These are phyloP conservation scores for Stagonosporopsis vannaccii DNA, from an alignment of 2,329 filamentous ascomycete species.

Conservation along the genomic window DNA sequence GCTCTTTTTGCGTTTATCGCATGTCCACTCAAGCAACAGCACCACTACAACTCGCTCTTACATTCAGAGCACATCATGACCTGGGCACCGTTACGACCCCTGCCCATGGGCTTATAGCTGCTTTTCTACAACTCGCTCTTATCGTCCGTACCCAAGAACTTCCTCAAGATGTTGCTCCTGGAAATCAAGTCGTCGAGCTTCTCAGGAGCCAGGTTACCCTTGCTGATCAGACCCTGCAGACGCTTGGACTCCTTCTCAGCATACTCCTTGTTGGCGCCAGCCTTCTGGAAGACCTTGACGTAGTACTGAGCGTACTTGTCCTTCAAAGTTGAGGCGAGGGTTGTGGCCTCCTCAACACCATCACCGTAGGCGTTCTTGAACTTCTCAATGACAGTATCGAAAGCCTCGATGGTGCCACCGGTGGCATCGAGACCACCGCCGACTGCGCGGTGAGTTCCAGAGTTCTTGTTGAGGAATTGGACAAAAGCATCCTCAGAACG, in stretches of 20 bases:
- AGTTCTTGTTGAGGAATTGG: constrained; percentile 84
- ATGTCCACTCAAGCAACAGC: neutral
- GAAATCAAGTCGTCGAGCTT: constrained; percentile 89
- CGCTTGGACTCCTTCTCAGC: constrained; percentile 85
- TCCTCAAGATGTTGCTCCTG: constrained; percentile 86
- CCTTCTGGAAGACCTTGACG: constrained; percentile 86
- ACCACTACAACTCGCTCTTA: neutral
- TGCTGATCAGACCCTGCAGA: constrained; percentile 79
- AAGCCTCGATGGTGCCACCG: constrained; percentile 81
- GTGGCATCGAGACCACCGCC: constrained; percentile 80
- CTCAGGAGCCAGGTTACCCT: constrained; percentile 82
- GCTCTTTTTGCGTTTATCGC: neutral
- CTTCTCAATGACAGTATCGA: constrained; percentile 79
- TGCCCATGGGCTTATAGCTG: neutral
- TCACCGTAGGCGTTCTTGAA: constrained; percentile 68
- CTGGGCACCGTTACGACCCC: neutral
- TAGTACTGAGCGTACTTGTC: constrained; percentile 94
- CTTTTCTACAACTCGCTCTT: constrained; percentile 74
- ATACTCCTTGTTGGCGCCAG: constrained; percentile 77
- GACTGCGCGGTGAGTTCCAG: constrained; percentile 81
- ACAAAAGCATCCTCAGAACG: constrained; percentile 80
- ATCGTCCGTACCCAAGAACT: constrained; percentile 68
- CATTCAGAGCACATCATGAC: neutral
- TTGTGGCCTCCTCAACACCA: constrained; percentile 74
- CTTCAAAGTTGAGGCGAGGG: constrained; percentile 71